Evolutionary conservation across 2,329 filamentous ascomycete species (phyloP).

Genomic region (Fusarium chuoi): DNA sequence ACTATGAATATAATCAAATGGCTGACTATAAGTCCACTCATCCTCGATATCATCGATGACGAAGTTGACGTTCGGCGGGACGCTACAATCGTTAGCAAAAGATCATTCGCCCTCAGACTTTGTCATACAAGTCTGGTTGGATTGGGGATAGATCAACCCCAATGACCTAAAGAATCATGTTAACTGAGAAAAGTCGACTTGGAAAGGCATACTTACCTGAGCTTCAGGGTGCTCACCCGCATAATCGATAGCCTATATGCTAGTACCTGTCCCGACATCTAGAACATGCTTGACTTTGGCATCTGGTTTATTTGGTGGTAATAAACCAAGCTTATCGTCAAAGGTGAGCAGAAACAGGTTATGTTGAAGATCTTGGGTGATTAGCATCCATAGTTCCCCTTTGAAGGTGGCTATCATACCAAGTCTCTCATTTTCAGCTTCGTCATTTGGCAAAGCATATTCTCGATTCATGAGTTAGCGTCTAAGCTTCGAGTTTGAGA

Average conservation of each 20-base stretch:
- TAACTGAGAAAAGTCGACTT: fast-evolving
- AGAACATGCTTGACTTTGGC: constrained; percentile 23
- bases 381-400: neutral
- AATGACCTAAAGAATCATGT: neutral
- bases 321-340: constrained; percentile 18
- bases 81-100: neutral
- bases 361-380: constrained; percentile 24
- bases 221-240: constrained; percentile 27
- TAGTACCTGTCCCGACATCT: constrained; percentile 34
- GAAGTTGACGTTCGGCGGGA: constrained; percentile 25
- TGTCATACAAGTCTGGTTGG: constrained; percentile 21
- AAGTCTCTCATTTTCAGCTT: constrained; percentile 29
- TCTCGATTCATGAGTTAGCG: neutral
- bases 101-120: fast-evolving
- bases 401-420: neutral
- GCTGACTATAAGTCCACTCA: constrained; percentile 11
- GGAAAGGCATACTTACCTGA: neutral
- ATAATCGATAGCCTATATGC: constrained; percentile 37
- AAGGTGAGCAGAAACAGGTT: constrained; percentile 30
- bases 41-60: constrained; percentile 33
- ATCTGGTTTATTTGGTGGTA: constrained; percentile 23
- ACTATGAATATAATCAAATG: constrained; percentile 34
- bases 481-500: fast-evolving
- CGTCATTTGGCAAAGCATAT: constrained; percentile 34
- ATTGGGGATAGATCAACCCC: constrained; percentile 30